Conservation (phyloP, 805 yeast genomes). For the Blastobotrys muscicola region DNA sequence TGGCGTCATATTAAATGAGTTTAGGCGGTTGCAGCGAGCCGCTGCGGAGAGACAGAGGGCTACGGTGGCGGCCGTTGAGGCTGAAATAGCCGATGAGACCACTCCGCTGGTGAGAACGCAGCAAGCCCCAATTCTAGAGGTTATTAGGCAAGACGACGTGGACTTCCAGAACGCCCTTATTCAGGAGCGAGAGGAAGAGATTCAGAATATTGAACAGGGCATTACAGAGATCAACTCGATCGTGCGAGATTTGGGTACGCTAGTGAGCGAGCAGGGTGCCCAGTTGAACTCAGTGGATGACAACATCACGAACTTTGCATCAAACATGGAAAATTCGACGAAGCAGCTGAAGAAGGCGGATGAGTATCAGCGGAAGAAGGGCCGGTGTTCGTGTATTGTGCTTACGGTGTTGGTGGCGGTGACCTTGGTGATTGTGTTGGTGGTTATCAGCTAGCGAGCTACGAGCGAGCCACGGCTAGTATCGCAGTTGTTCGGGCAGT, state of each 20-base stretch:
- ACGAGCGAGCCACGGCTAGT: too few species aligned
- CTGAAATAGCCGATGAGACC: slow-evolving; percentile 4
- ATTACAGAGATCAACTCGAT: slow-evolving; percentile 79
- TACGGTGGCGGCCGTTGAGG: neutral
- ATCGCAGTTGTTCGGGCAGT: too few species aligned
- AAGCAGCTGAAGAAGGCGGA: slow-evolving; percentile 67
- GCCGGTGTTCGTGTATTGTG: slow-evolving; percentile 66
- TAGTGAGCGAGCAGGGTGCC: slow-evolving; percentile 78
- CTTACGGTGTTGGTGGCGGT: slow-evolving; percentile 51
- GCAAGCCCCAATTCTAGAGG: slow-evolving; percentile 37
- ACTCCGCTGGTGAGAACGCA: slow-evolving; percentile 23
- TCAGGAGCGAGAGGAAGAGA: slow-evolving; percentile 65
- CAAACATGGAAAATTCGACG: slow-evolving; percentile 59
- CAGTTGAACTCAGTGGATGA: slow-evolving; percentile 79
- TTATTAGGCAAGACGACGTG: slow-evolving; percentile 23
- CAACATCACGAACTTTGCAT: slow-evolving; percentile 54
- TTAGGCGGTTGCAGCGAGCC: slow-evolving; percentile 33
- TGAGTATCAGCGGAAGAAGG: slow-evolving; percentile 56
- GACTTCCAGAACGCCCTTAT: slow-evolving; percentile 31
- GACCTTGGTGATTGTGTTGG: slow-evolving; percentile 41
- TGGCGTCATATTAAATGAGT: slow-evolving; percentile 39
- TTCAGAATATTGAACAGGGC: slow-evolving; percentile 63
- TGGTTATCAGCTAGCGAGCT: slow-evolving; percentile 4
- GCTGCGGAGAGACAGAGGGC: slow-evolving; percentile 40
- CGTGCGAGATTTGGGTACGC: slow-evolving; percentile 66